A percentile compares a stretch with the other conserved stretches of the same genome.
These are phyloP conservation scores for Eustoma russellianum DNA, from an alignment of 257 asterid species.

Conservation along the genomic window DNA sequence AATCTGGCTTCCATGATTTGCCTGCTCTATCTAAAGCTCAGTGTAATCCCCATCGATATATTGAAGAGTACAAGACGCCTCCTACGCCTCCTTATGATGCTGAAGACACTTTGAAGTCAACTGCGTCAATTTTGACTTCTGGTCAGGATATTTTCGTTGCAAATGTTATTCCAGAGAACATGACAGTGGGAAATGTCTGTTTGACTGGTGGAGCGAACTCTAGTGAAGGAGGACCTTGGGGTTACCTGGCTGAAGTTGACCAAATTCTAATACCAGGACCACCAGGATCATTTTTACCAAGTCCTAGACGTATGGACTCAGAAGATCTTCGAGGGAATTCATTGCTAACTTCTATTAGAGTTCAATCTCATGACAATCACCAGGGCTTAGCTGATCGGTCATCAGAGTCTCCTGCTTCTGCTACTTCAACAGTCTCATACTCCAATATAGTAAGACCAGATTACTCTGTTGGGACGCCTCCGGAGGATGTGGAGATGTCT, in stretches of 20 bases:
- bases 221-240: constrained; percentile 34
- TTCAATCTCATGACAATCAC: constrained; percentile 70
- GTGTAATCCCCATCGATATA: constrained; percentile 21
- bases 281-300: constrained; percentile 86
- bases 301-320: constrained; percentile 72
- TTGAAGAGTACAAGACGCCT: constrained; percentile 21
- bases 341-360: constrained; percentile 54
- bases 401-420: constrained; percentile 68
- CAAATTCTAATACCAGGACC: constrained; percentile 92
- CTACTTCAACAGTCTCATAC: constrained; percentile 41
- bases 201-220: constrained; percentile 29
- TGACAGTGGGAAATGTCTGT: constrained; percentile 17
- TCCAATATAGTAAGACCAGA: constrained; percentile 40
- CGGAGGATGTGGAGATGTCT: constrained; percentile 22
- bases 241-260: constrained; percentile 64
- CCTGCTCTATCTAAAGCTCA: constrained; percentile 23
- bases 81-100: constrained; percentile 20
- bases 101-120: constrained; percentile 19
- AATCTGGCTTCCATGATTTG: constrained; percentile 27
- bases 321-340: constrained; percentile 81
- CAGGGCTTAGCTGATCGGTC: constrained; percentile 53
- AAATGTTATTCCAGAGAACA: constrained; percentile 23
- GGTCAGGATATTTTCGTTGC: constrained; percentile 39
- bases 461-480: constrained; percentile 21
- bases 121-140: constrained; percentile 35